phyloP scores from a whole-genome alignment of 192 early-diverging fungal species.

The Glomus cerebriforme region DNA sequence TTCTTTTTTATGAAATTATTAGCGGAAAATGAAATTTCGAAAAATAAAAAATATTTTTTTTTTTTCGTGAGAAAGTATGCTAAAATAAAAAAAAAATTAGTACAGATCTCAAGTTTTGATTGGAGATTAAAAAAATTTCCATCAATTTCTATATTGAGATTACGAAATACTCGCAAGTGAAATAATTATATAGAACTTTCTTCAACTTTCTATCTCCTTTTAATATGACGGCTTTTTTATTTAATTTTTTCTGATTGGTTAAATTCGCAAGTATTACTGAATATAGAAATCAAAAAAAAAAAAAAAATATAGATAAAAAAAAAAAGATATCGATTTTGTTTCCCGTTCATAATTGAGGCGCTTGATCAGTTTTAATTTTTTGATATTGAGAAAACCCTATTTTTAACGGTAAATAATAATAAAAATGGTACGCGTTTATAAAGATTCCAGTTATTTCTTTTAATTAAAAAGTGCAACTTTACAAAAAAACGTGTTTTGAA shows the following conservation, averaged over 20 bases:
- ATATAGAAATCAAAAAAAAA: not conserved
- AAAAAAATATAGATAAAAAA: too few species aligned
- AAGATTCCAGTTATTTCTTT: not conserved
- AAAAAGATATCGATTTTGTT: too few species aligned
- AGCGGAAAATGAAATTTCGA: not conserved
- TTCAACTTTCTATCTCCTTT: not conserved
- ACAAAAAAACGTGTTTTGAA: not conserved
- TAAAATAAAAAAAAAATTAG: not conserved
- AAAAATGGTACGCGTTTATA: slow-evolving; percentile 21
- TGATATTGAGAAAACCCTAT: not conserved
- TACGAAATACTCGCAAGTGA: not conserved
- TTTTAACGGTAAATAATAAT: not conserved
- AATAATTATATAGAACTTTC: not conserved
- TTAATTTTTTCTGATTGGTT: not conserved
- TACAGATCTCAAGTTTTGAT: not conserved
- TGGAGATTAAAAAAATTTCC: slow-evolving; percentile 23
- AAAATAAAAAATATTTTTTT: not conserved
- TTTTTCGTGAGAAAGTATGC: not conserved
- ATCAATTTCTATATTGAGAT: slow-evolving; percentile 12
- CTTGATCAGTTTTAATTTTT: not conserved
- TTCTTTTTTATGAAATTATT: not conserved
- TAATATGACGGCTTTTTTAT: not conserved
- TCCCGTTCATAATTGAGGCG: too few species aligned
- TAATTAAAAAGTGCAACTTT: not conserved
- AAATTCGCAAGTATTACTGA: not conserved